phyloP scores from a whole-genome alignment of 306 rosid species.

The Citrullus colocynthis region DNA sequence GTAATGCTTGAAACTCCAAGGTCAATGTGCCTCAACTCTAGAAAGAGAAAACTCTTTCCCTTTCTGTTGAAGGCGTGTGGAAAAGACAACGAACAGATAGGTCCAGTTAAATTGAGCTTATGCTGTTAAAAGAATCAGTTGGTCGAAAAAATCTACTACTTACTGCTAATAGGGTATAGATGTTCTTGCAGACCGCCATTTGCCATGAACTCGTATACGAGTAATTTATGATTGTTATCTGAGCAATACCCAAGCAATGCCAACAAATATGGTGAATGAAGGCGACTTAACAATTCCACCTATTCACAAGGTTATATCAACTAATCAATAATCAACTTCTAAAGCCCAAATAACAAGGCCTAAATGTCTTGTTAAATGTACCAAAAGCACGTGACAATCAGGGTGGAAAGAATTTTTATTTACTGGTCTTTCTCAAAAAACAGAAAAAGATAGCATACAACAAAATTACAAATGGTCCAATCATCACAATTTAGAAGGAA shows the following conservation, averaged over 20 bases:
- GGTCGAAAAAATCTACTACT: constrained; percentile 13
- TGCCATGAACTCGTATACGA: constrained; percentile 87
- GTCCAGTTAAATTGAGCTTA: not conserved
- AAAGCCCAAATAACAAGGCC: not conserved
- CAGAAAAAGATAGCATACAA: not conserved
- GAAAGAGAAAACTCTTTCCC: not conserved
- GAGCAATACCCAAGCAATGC: constrained; percentile 83
- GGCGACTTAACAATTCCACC: constrained; percentile 80
- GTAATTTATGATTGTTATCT: constrained; percentile 54
- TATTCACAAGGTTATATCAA: constrained; percentile 18
- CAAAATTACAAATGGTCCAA: not conserved
- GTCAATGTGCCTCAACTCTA: not conserved
- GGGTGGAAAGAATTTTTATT: not conserved
- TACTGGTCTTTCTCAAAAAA: not conserved
- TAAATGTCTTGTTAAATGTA: not conserved
- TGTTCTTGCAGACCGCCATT: constrained; percentile 90
- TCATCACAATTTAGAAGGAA: not conserved
- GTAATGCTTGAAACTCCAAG: not conserved
- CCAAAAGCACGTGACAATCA: not conserved
- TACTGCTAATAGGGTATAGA: constrained; percentile 68
- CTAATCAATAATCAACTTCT: constrained; percentile 12
- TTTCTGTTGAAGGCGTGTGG: not conserved
- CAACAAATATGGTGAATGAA: constrained; percentile 77
- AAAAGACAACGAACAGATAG: not conserved
- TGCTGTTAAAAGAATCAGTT: not conserved